Percentiles rank a stretch among this genome's conserved stretches.
Evolutionary conservation across 306 rosid species (phyloP).

Genomic region (Gastrolobium villosum): DNA sequence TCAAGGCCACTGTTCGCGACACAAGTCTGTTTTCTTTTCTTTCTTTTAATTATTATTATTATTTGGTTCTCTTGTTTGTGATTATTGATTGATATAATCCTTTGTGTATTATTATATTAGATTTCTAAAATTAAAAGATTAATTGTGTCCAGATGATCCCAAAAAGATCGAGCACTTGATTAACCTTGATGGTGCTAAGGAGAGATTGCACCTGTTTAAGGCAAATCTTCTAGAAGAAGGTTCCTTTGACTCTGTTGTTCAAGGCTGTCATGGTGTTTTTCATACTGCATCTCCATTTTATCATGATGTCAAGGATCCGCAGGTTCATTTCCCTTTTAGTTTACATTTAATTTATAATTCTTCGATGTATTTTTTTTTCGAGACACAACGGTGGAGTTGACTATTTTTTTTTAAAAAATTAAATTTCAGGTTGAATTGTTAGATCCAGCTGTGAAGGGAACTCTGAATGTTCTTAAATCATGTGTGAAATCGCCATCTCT

Average conservation of each 20-base stretch:
- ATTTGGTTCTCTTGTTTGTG: not conserved
- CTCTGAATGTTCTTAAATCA: constrained; percentile 54
- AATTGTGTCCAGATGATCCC: constrained; percentile 44
- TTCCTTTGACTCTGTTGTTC: constrained; percentile 53
- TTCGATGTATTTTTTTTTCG: not conserved
- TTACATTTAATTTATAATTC: too few relatives aligned
- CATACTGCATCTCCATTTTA: constrained; percentile 55
- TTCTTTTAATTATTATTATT: not conserved
- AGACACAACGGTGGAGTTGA: too few relatives aligned
- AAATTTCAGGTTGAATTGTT: constrained; percentile 46
- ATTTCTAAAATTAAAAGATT: not conserved
- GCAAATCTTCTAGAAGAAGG: constrained; percentile 46
- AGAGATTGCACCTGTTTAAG: constrained; percentile 53
- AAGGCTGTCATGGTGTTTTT: constrained; percentile 62
- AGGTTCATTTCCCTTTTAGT: constrained; percentile 41
- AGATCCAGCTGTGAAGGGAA: constrained; percentile 53
- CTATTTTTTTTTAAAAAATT: not conserved
- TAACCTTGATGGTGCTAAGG: constrained; percentile 61
- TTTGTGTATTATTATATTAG: not conserved
- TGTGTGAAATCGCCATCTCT: constrained; percentile 47
- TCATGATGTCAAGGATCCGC: constrained; percentile 46
- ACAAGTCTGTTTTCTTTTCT: constrained; percentile 19
- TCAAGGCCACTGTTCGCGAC: constrained; percentile 60
- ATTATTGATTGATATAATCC: not conserved
- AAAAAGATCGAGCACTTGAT: constrained; percentile 53